Percentiles rank a stretch among this genome's conserved stretches.
These are phyloP conservation scores for Hanseniaspora clermontiae DNA, from an alignment of 805 yeast species.

Conservation along the genomic window DNA sequence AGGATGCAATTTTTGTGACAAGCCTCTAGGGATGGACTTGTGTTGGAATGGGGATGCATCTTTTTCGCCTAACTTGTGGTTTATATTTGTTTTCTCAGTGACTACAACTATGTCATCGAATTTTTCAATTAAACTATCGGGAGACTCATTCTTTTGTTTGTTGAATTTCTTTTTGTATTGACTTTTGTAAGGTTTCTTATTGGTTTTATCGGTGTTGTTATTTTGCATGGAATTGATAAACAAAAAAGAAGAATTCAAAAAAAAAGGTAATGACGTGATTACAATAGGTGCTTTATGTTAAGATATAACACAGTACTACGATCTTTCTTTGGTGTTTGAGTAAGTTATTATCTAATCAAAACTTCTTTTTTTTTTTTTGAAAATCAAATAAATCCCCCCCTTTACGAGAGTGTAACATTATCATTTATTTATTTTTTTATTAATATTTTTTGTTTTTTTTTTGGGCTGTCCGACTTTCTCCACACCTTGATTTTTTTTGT, in stretches of 20 bases:
- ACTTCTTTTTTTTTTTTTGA: no score
- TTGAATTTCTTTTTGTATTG: background rate
- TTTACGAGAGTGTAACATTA: no score
- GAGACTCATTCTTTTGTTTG: background rate
- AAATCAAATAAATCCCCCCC: no score
- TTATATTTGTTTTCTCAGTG: slow-evolving; percentile 14
- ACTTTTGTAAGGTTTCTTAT: background rate
- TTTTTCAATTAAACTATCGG: background rate
- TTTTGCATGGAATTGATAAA: background rate
- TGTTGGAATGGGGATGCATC: slow-evolving; percentile 16
- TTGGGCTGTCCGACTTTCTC: no score
- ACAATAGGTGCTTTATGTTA: background rate
- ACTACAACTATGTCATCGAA: background rate
- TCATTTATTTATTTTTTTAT: no score
- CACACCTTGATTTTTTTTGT: no score
- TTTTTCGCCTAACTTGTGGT: slow-evolving; percentile 16
- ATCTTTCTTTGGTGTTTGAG: no score
- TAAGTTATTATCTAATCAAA: no score
- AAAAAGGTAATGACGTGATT: background rate
- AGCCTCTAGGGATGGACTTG: background rate
- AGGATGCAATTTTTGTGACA: background rate
- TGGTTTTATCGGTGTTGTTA: background rate
- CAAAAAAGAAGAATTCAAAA: background rate
- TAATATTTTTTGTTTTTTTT: no score
- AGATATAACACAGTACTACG: background rate